Percentiles rank a stretch among this genome's conserved stretches.
These are phyloP conservation scores for Arachnomyces sp. DNA, from an alignment of 2,329 filamentous ascomycete species.

Conservation along the genomic window DNA sequence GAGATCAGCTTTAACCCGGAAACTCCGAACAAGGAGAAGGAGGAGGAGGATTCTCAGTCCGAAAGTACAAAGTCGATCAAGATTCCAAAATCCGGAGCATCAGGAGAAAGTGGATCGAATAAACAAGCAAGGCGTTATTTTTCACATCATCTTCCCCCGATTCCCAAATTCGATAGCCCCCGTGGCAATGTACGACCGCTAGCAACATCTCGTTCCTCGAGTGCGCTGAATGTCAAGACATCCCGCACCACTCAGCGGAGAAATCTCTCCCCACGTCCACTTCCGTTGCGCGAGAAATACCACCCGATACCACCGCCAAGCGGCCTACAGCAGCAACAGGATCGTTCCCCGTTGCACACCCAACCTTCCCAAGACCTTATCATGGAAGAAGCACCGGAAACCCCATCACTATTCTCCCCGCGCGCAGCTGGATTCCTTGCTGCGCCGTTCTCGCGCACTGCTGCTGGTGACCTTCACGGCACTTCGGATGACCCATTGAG, in stretches of 20 bases:
- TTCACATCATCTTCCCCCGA: no score
- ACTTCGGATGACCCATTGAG: constrained; percentile 10
- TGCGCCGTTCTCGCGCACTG: constrained; percentile 28
- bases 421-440: constrained; percentile 37
- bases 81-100: not conserved
- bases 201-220: no score
- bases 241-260: constrained; percentile 23
- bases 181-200: no score
- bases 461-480: constrained; percentile 23
- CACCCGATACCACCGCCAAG: constrained; percentile 15
- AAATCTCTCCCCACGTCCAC: constrained; percentile 27
- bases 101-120: not conserved
- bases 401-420: constrained; percentile 37
- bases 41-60: not conserved
- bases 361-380: constrained; percentile 30
- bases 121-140: no score
- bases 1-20: not conserved
- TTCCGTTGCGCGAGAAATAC: constrained; percentile 33
- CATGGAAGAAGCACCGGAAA: constrained; percentile 30
- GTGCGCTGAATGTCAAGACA: not conserved
- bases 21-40: not conserved
- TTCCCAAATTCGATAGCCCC: no score
- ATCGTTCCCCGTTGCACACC: constrained; percentile 19
- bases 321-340: constrained; percentile 6
- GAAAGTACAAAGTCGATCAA: not conserved